These are phyloP conservation scores for Colletotrichum sansevieriae DNA, from an alignment of 2,329 filamentous ascomycete genomes.

Conservation along the genomic window DNA sequence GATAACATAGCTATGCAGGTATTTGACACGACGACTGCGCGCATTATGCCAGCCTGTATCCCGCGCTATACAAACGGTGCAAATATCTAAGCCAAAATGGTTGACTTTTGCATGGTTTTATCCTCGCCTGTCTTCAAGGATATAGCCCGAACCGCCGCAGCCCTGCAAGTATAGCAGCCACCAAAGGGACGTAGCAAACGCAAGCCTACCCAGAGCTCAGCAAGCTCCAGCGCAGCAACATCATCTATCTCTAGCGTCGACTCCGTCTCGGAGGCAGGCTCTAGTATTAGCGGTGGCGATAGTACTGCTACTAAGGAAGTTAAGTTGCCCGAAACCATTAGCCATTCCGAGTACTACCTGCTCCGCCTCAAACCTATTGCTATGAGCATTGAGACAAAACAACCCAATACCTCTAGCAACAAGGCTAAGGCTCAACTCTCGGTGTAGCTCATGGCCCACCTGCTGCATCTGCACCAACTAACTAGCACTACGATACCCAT, in stretches of 20 bases:
- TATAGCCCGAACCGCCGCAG: not conserved
- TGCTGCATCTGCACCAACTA: not conserved
- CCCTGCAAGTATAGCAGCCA: not conserved
- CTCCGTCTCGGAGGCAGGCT: not conserved
- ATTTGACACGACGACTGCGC: not conserved
- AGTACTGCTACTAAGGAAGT: not conserved
- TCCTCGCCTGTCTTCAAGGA: not conserved
- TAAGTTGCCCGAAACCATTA: not conserved
- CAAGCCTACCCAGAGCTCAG: not conserved
- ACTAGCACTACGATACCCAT: not conserved
- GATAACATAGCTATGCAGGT: not conserved
- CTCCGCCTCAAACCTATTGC: not conserved
- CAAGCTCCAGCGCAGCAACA: not conserved
- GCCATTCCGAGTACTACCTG: not conserved
- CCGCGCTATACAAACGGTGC: not conserved
- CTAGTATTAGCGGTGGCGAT: not conserved
- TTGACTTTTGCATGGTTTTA: constrained; percentile 2
- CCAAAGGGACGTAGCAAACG: not conserved
- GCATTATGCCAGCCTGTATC: not conserved
- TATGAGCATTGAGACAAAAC: not conserved
- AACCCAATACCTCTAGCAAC: not conserved
- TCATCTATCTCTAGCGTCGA: not conserved
- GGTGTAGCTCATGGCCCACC: not conserved
- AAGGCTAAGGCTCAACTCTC: not conserved
- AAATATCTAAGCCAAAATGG: not conserved